These are phyloP conservation scores for Zygnema circumcarinatum DNA, from an alignment of 139 green algal species.

Conservation along the genomic window DNA sequence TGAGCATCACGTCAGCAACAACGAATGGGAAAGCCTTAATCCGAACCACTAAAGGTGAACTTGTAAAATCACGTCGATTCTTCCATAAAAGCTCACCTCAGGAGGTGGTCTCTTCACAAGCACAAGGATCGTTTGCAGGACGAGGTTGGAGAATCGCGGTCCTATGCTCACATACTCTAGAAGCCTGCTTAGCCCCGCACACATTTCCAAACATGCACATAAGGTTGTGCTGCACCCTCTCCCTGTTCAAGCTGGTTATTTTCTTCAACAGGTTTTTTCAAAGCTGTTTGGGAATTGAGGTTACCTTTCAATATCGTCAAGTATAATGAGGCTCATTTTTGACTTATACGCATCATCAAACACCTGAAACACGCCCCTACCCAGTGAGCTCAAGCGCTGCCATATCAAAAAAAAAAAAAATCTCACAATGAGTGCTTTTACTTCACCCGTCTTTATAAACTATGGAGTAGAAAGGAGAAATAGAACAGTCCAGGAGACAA, in stretches of 20 bases:
- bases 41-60: no score
- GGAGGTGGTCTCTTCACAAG: slow-evolving; percentile 93
- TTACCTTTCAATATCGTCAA: slow-evolving; percentile 95
- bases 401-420: slow-evolving; percentile 29
- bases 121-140: slow-evolving; percentile 94
- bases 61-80: no score
- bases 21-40: no score
- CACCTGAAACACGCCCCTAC: slow-evolving; percentile 64
- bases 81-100: slow-evolving; percentile 18
- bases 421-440: not conserved
- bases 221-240: not conserved
- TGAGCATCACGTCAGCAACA: no score
- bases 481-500: not conserved
- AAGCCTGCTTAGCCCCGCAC: slow-evolving; percentile 63
- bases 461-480: not conserved
- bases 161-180: slow-evolving; percentile 97
- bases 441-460: no score
- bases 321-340: slow-evolving; percentile 85
- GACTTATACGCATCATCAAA: slow-evolving; percentile 95
- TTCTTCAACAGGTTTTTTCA: not conserved
- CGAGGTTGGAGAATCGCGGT: slow-evolving; percentile 92
- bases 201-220: slow-evolving; percentile 8
- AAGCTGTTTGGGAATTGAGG: not conserved
- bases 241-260: not conserved
- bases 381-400: not conserved